Evolutionary conservation across 176 grass and related monocot genomes (phyloP).

Genomic region (Olyra latifolia): DNA sequence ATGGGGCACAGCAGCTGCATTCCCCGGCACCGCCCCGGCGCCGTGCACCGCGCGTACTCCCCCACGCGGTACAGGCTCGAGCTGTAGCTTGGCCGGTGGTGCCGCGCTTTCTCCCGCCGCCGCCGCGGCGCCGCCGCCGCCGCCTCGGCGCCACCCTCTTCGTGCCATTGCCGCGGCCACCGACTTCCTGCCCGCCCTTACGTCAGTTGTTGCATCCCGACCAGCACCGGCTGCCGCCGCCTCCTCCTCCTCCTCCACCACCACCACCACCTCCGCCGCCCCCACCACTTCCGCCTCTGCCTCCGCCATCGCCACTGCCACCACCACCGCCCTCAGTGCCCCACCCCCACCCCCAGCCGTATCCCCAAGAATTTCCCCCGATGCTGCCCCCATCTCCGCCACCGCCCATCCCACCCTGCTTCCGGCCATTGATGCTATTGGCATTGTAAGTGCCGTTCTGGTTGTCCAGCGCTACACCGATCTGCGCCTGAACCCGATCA

Average conservation of each 20-base stretch:
- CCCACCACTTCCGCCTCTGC: neutral
- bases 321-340: constrained; percentile 17
- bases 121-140: neutral
- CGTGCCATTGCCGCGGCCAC: neutral
- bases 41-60: constrained; percentile 80
- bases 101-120: neutral
- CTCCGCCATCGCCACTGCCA: neutral
- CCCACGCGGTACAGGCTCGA: constrained; percentile 70
- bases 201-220: neutral
- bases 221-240: neutral
- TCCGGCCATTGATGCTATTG: neutral
- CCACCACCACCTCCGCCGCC: too few relatives aligned
- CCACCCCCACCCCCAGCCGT: constrained; percentile 41
- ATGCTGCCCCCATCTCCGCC: constrained; percentile 36
- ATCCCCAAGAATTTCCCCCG: constrained; percentile 23
- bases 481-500: constrained; percentile 9
- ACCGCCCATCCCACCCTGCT: constrained; percentile 36
- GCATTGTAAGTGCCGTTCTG: constrained; percentile 15
- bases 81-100: constrained; percentile 67
- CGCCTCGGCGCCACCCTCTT: neutral
- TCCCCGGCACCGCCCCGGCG: constrained; percentile 57
- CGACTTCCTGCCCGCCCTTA: neutral
- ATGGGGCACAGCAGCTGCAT: constrained; percentile 80
- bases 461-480: neutral
- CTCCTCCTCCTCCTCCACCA: too few relatives aligned